phyloP scores from a whole-genome alignment of 2,329 filamentous ascomycete species.

The Trichophyton equinum region DNA sequence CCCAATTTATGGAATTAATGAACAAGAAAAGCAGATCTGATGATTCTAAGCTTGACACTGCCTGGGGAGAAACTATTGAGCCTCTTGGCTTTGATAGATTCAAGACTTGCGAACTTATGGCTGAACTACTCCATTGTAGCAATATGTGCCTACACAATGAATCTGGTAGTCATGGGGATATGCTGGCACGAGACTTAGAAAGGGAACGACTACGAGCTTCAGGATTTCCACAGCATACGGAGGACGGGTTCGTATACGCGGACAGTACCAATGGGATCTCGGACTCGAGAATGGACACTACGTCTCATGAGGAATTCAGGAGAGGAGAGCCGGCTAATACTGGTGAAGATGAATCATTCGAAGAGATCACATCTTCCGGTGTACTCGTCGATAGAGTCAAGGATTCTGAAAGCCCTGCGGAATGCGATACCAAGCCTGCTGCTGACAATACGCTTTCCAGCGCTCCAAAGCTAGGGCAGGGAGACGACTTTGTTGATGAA shows the following conservation, averaged over 20 bases:
- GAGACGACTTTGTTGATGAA: slow-evolving; percentile 67
- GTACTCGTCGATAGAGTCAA: slow-evolving; percentile 63
- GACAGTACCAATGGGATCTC: slow-evolving; percentile 32
- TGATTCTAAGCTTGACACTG: slow-evolving; percentile 51
- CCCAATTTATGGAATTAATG: slow-evolving; percentile 85
- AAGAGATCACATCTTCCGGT: slow-evolving; percentile 62
- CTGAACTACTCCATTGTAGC: slow-evolving; percentile 89
- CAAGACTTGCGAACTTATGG: slow-evolving; percentile 98
- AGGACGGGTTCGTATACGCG: slow-evolving; percentile 44
- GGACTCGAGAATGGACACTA: background rate
- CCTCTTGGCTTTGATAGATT: slow-evolving; percentile 94
- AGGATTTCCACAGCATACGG: slow-evolving; percentile 49
- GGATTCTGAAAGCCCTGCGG: slow-evolving; percentile 48
- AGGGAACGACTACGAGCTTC: slow-evolving; percentile 63
- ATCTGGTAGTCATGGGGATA: slow-evolving; percentile 73
- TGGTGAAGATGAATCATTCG: slow-evolving; percentile 79
- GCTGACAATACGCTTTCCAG: slow-evolving; percentile 15
- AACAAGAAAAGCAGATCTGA: slow-evolving; percentile 17
- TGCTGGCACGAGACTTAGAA: slow-evolving; percentile 65
- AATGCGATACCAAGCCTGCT: slow-evolving; percentile 9
- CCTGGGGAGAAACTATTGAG: slow-evolving; percentile 83
- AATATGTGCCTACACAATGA: slow-evolving; percentile 98
- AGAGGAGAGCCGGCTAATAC: background rate
- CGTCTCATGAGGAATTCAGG: slow-evolving; percentile 42
- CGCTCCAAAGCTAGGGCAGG: slow-evolving; percentile 41